A percentile compares a stretch with the other conserved stretches of the same genome.
Conservation (phyloP, 2,329 filamentous ascomycete species). For the Cadophora gregata region DNA sequence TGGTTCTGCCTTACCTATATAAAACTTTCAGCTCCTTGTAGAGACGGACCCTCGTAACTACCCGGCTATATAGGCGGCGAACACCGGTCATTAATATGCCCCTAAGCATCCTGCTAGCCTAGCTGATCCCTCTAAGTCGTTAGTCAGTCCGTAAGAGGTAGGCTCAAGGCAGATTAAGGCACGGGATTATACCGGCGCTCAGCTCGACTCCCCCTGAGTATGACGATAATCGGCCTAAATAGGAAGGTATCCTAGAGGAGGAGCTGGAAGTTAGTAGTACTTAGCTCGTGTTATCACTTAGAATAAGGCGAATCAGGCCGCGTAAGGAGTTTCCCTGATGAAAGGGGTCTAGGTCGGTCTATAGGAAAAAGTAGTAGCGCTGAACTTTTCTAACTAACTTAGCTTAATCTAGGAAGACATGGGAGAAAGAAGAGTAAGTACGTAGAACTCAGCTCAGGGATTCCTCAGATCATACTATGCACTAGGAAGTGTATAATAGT, state of each 20-base stretch:
- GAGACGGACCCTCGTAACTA: not conserved
- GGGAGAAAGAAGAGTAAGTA: too few relatives aligned
- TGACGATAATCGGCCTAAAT: not conserved
- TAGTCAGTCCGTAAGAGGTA: not conserved
- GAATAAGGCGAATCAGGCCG: slow-evolving; percentile 23
- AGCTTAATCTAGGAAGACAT: slow-evolving; percentile 14
- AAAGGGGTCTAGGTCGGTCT: slow-evolving; percentile 24
- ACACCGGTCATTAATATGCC: too few relatives aligned
- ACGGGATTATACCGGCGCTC: not conserved
- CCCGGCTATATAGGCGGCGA: not conserved
- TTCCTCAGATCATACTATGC: too few relatives aligned
- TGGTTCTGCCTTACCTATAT: too few relatives aligned
- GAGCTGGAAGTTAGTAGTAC: slow-evolving; percentile 23
- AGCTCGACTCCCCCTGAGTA: not conserved
- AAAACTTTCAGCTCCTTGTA: too few relatives aligned
- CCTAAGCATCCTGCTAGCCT: too few relatives aligned
- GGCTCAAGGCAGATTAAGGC: not conserved
- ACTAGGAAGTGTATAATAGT: slow-evolving; percentile 21
- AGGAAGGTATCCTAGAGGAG: slow-evolving; percentile 5
- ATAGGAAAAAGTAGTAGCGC: slow-evolving; percentile 19
- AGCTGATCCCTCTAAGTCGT: not conserved
- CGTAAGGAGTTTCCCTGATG: slow-evolving; percentile 24
- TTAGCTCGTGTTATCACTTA: slow-evolving; percentile 27
- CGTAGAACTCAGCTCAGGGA: too few relatives aligned
- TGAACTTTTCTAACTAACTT: slow-evolving; percentile 23